Conservation (phyloP, 805 yeast genomes). For the Teunomyces stri region DNA sequence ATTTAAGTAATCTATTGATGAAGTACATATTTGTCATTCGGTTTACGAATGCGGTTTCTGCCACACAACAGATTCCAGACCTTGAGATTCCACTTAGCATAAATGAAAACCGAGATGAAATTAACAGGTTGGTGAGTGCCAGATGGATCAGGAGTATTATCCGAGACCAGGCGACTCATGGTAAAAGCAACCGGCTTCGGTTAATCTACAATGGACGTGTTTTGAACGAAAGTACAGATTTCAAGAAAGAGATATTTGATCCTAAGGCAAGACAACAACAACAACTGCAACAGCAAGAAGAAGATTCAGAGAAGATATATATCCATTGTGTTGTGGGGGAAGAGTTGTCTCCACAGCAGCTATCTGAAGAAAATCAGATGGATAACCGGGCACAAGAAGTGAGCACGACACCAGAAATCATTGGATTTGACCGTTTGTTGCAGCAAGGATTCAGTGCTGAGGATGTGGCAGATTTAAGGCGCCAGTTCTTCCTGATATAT, state of each 20-base stretch:
- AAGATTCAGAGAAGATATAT: slow-evolving; percentile 39
- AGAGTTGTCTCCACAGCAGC: slow-evolving; percentile 50
- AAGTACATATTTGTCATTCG: slow-evolving; percentile 21
- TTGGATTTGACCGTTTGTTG: slow-evolving; percentile 82
- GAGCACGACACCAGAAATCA: slow-evolving; percentile 61
- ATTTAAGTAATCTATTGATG: not conserved
- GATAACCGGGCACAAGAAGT: slow-evolving; percentile 51
- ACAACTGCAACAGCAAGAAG: not conserved
- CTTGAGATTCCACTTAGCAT: slow-evolving; percentile 27
- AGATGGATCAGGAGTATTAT: slow-evolving; percentile 32
- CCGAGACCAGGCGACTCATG: slow-evolving; percentile 18
- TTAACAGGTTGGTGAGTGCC: slow-evolving; percentile 28
- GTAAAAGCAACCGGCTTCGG: slow-evolving; percentile 50
- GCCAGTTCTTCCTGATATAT: slow-evolving; percentile 71
- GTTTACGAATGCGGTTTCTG: slow-evolving; percentile 27
- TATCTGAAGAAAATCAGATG: slow-evolving; percentile 56
- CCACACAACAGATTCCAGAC: slow-evolving; percentile 20
- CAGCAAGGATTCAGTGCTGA: slow-evolving; percentile 80
- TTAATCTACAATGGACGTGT: slow-evolving; percentile 71
- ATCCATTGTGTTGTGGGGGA: slow-evolving; percentile 82
- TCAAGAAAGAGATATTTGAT: slow-evolving; percentile 48
- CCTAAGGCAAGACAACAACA: slow-evolving; percentile 20
- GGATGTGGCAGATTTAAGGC: slow-evolving; percentile 68
- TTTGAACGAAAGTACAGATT: slow-evolving; percentile 53
- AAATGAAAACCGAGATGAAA: slow-evolving; percentile 28